Evolutionary conservation across 1,284 basidiomycete species (phyloP).

Genomic region (Fomes fomentarius): DNA sequence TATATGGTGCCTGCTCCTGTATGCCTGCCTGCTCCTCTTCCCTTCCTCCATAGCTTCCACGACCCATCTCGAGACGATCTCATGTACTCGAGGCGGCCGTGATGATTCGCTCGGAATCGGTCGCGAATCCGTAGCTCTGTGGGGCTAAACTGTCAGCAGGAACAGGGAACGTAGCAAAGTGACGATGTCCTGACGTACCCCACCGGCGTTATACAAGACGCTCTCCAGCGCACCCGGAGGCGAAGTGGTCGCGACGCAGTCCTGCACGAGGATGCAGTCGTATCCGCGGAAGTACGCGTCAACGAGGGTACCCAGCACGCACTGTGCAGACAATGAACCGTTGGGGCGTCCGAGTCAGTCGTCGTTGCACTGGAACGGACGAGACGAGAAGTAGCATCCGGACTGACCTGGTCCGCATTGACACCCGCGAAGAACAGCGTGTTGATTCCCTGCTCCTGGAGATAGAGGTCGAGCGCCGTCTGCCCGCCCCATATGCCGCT

Average conservation of each 20-base stretch:
- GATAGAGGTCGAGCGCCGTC: constrained; percentile 59
- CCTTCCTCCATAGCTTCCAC: too few relatives aligned
- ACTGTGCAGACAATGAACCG: too few relatives aligned
- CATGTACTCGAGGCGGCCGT: constrained; percentile 1
- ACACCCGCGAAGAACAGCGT: constrained; percentile 68
- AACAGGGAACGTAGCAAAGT: constrained; percentile 5
- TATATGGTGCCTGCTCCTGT: not conserved
- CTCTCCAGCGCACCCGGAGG: constrained; percentile 62
- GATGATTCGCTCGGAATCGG: constrained; percentile 42
- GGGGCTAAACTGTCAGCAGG: too few relatives aligned
- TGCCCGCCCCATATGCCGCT: constrained; percentile 70
- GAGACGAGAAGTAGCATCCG: not conserved
- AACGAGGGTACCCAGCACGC: constrained; percentile 65
- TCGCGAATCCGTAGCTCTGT: constrained; percentile 65
- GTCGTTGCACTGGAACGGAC: not conserved
- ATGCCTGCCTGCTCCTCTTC: not conserved
- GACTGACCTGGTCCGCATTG: constrained; percentile 64
- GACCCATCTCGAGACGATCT: too few relatives aligned
- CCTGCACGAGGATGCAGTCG: constrained; percentile 59
- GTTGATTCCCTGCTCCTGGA: constrained; percentile 63
- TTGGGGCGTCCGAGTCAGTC: too few relatives aligned
- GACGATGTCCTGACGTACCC: too few relatives aligned
- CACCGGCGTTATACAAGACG: constrained; percentile 57
- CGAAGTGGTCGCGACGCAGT: constrained; percentile 64
- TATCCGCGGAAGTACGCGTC: constrained; percentile 70